Base-by-base conservation (phyloP, 805 yeast species). In the Yamadazyma ubonensis region DNA sequence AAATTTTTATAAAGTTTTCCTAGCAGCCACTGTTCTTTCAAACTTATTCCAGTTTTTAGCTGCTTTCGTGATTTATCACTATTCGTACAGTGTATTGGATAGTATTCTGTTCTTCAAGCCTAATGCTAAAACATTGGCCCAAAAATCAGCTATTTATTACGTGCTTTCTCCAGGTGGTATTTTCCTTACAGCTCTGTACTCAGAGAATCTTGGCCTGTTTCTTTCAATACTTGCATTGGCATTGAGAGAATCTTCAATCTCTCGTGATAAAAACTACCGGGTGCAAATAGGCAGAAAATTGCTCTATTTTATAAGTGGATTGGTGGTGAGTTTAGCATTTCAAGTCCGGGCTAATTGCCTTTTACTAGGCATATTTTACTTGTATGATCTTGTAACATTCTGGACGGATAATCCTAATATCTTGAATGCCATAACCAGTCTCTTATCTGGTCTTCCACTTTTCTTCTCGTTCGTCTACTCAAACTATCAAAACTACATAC, bases 121-220 rank as follows among this genome's bases (percentile, higher is more conserved):
- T 10, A 37, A 49, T 16, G 43, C 55, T 8, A 27, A 35, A 9
- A 41, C 42, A 17, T 45, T 58, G 47, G 56, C 57, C 23, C 44
- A 57, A 14, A 46, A 62, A 21, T 38, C 65, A 4, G 62, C 80
- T 0, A 35, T 72, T 3, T 51, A 84, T 11, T 81, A 75, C 45
- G 58, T 80, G 1, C 43, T 83, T n/a, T 78, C 84, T 14, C 88
- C 95, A 2, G 89, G 87, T 0, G 96, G 96, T 0, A 73, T 88
- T 0, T 91, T 89, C 54, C 65, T 86, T 29, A 70, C 83, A 0
- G 74, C 81, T 1, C 78, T 86, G 2, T 91, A 90, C 57, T 71
- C 95, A 0, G 99, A 91, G 61, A 76, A 88, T 15, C 49, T 76
- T 12, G 80, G 88, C 27, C 81, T 86, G 17, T 60, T 81, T 10